Evolutionary conservation across 257 asterid species (phyloP).

Genomic region (Ehretia macrophylla): DNA sequence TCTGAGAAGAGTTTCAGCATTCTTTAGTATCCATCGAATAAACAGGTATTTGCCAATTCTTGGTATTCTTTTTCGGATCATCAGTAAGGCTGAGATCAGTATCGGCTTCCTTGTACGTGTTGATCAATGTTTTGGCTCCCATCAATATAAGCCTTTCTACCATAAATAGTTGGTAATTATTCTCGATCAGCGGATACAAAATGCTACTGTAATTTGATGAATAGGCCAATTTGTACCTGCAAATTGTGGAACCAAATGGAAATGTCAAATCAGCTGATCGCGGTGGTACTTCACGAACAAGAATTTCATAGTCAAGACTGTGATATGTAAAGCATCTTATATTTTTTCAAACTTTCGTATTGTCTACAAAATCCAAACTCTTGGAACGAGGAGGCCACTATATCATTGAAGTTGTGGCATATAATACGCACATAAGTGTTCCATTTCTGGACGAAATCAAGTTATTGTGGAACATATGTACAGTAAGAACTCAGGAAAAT

Average conservation of each 20-base stretch:
- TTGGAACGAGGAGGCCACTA: no score
- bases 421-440: no score
- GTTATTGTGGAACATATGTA: no score
- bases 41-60: slow-evolving; percentile 77
- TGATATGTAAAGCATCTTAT: no score
- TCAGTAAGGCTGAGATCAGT: slow-evolving; percentile 78
- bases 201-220: slow-evolving; percentile 73
- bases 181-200: slow-evolving; percentile 70
- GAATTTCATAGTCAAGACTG: no score
- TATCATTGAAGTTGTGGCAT: no score
- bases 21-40: slow-evolving; percentile 48
- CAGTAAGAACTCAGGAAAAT: no score
- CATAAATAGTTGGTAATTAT: slow-evolving; percentile 88
- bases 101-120: slow-evolving; percentile 63
- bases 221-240: slow-evolving; percentile 85
- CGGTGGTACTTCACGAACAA: no score
- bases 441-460: no score
- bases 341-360: no score
- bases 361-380: no score
- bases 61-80: slow-evolving; percentile 88
- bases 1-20: slow-evolving; percentile 36
- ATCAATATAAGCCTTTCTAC: slow-evolving; percentile 74
- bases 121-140: slow-evolving; percentile 75
- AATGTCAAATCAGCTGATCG: neutral
- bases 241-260: slow-evolving; percentile 11